Evolutionary conservation across 768 basidiomycete genomes (phyloP), one percentile per base, ranked within the genome.

Genomic region (Rubroboletus satanas): DNA sequence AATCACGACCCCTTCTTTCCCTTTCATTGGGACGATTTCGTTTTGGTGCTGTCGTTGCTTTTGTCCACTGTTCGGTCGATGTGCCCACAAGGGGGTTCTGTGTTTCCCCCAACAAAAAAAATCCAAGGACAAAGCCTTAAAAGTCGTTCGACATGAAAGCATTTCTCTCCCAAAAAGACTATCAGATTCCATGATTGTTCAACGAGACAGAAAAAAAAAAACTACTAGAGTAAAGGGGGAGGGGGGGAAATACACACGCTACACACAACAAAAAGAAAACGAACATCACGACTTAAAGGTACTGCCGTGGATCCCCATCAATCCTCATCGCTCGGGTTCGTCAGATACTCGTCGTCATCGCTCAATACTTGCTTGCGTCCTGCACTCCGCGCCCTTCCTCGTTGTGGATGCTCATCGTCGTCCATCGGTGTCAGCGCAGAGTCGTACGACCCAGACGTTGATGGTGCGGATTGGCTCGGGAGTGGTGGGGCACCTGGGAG

Each of bases 391-490:
- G 84, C 80, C 15, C 82, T 71, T 5, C 77, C 79, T 10, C 81
- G 77, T 9, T 76, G 77, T 29, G 80, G 82, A 42, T 83, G 81
- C 44, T 87, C 85, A 55, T 90, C 89, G 57, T 91, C 88, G 44
- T 90, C 88, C 85, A 90, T 87, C 2, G 87, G 87, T 7, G 87
- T 89, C 58, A 89, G 68, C 10, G 88, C 87, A 35, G 83, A 81
- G 31, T 88, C 86, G 10, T 77, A 80, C 36, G 80, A 73, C 31
- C 79, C 75, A 41, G 79, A 75, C 2, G 75, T 71, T 51, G 74
- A 66, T 4, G 68, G 64, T 1, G 68, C 64, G 4, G 66, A 54
- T 51, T 65, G 65, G 23, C 45, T 66, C 14, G 51, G 52, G 1
- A 73, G 68, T 8, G 73, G 67, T 18, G 83, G 79, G 3, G 87